Conservation (phyloP, 371 early-diverging fungal species). For the Globomyces sp. region DNA sequence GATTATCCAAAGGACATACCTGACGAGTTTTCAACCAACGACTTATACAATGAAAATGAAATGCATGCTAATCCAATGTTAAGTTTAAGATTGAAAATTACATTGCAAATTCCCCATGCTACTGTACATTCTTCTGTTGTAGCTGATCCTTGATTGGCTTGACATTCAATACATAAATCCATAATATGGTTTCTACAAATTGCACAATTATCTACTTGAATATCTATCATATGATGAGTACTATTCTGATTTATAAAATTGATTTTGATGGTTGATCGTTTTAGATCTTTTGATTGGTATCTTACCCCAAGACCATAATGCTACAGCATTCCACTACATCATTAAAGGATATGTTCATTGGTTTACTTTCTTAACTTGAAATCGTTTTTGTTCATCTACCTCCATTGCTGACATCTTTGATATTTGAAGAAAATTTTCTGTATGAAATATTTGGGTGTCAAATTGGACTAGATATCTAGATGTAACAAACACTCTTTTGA, state of each 20-base stretch:
- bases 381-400: constrained; percentile 68
- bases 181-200: constrained; percentile 99
- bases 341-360: not conserved
- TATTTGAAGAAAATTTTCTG: too few relatives aligned
- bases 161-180: constrained; percentile 99
- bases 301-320: constrained; percentile 97
- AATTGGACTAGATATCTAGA: too few relatives aligned
- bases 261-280: not conserved
- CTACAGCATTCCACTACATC: constrained; percentile 94
- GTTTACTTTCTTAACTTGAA: constrained; percentile 92
- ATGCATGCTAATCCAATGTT: constrained; percentile 76
- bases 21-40: constrained; percentile 98
- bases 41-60: constrained; percentile 99
- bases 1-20: constrained; percentile 99
- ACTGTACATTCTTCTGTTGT: constrained; percentile 95
- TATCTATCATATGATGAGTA: constrained; percentile 58
- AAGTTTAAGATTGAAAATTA: constrained; percentile 71
- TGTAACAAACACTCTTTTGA: too few relatives aligned
- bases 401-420: constrained; percentile 17
- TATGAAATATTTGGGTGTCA: too few relatives aligned
- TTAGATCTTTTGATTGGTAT: too few relatives aligned
- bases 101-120: constrained; percentile 91
- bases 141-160: constrained; percentile 94
- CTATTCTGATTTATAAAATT: not conserved
- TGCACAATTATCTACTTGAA: constrained; percentile 99